Percentiles rank a stretch among this genome's conserved stretches.
Conservation (phyloP, 176 grass and related monocot species). For the Eremochloa ophiuroides region DNA sequence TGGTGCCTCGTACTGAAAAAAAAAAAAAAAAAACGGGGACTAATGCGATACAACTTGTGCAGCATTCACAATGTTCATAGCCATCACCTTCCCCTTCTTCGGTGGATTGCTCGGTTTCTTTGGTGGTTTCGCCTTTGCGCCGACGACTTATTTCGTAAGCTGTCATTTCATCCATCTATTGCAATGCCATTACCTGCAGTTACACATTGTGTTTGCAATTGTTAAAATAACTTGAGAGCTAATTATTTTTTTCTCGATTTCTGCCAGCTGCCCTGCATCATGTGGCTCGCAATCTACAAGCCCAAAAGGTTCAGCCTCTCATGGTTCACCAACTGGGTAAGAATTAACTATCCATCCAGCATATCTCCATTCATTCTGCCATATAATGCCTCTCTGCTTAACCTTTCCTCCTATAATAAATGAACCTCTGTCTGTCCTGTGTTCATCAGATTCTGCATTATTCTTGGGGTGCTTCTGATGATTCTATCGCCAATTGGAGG, state of each 20-base stretch:
- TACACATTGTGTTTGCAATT: neutral
- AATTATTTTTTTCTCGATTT: neutral
- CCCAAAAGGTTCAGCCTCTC: constrained; percentile 75
- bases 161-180: neutral
- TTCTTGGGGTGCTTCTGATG: constrained; percentile 79
- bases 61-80: constrained; percentile 95
- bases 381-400: neutral
- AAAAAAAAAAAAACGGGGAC: no score
- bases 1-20: neutral
- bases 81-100: constrained; percentile 88
- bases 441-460: constrained; percentile 71
- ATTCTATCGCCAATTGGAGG: constrained; percentile 74
- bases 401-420: neutral
- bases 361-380: neutral
- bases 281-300: constrained; percentile 91
- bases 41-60: constrained; percentile 21
- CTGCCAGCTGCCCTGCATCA: constrained; percentile 76
- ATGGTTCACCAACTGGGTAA: constrained; percentile 88
- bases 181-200: neutral
- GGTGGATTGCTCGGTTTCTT: constrained; percentile 78
- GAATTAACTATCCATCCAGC: neutral
- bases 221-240: neutral
- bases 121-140: constrained; percentile 81
- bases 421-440: neutral
- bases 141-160: constrained; percentile 87